A percentile compares a stretch with the other conserved stretches of the same genome.
Evolutionary conservation across 495 filamentous ascomycete genomes (phyloP).

Genomic region (Clohesyomyces aquaticus): DNA sequence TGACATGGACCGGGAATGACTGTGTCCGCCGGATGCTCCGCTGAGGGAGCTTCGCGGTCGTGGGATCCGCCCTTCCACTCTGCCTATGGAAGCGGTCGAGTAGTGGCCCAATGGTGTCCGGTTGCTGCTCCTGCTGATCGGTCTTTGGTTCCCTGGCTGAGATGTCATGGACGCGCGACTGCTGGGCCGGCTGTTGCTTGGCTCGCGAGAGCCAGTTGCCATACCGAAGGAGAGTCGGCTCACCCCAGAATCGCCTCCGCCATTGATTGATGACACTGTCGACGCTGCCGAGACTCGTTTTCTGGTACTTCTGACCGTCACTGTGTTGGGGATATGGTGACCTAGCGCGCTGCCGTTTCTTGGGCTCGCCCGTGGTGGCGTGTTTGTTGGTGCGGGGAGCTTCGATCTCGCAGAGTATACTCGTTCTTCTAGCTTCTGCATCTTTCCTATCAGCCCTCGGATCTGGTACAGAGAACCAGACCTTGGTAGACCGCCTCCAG

Average conservation of each 20-base stretch:
- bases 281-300: slow-evolving; percentile 63
- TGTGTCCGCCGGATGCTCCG: slow-evolving; percentile 50
- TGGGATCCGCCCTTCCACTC: slow-evolving; percentile 35
- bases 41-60: slow-evolving; percentile 63
- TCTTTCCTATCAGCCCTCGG: slow-evolving; percentile 88
- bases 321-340: slow-evolving; percentile 67
- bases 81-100: slow-evolving; percentile 45
- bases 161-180: slow-evolving; percentile 63
- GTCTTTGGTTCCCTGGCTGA: slow-evolving; percentile 54
- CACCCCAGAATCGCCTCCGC: slow-evolving; percentile 34
- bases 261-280: slow-evolving; percentile 51
- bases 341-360: slow-evolving; percentile 60
- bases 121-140: slow-evolving; percentile 70
- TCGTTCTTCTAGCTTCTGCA: slow-evolving; percentile 91
- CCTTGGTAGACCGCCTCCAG: slow-evolving; percentile 57
- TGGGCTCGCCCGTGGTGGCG: slow-evolving; percentile 81
- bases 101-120: slow-evolving; percentile 65
- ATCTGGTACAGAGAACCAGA: slow-evolving; percentile 92
- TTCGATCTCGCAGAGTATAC: slow-evolving; percentile 94
- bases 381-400: slow-evolving; percentile 76
- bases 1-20: slow-evolving; percentile 30
- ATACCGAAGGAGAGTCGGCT: slow-evolving; percentile 58
- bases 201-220: slow-evolving; percentile 42
- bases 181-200: slow-evolving; percentile 56
- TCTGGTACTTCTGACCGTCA: slow-evolving; percentile 76